A percentile compares a stretch with the other conserved stretches of the same genome.
These are phyloP conservation scores for Schrenkiella parvula DNA, from an alignment of 345 rosid genomes.

Conservation along the genomic window DNA sequence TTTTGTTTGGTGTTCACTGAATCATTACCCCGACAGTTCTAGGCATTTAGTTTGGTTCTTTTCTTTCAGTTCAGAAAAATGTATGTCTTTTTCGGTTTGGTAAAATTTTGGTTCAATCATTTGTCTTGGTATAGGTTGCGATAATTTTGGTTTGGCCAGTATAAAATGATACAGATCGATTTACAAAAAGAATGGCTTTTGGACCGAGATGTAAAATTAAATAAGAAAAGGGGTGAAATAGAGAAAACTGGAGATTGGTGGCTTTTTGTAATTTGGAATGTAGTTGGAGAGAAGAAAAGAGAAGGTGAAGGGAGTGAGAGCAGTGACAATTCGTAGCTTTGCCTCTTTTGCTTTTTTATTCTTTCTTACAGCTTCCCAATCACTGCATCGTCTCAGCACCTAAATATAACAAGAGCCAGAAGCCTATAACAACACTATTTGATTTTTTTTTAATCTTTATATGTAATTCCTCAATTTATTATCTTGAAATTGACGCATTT, in stretches of 20 bases:
- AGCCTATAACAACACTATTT: not conserved
- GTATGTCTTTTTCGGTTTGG: not conserved
- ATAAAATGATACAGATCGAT: too few relatives aligned
- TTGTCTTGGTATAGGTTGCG: too few relatives aligned
- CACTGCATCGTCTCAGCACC: slow-evolving; percentile 30
- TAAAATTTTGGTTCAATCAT: not conserved
- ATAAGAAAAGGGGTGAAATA: not conserved
- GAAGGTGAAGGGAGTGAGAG: slow-evolving; percentile 5
- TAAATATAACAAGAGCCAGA: slow-evolving; percentile 11
- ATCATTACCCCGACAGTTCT: too few relatives aligned
- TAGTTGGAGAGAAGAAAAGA: not conserved
- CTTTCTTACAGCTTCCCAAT: slow-evolving; percentile 26
- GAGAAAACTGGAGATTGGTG: slow-evolving; percentile 7
- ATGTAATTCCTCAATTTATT: not conserved
- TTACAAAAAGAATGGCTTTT: too few relatives aligned
- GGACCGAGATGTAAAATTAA: not conserved
- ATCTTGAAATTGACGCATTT: not conserved
- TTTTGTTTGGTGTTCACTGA: not conserved
- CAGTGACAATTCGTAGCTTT: slow-evolving; percentile 32
- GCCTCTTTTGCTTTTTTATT: slow-evolving; percentile 13
- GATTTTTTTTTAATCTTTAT: not conserved
- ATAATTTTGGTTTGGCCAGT: not conserved
- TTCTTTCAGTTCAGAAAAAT: not conserved
- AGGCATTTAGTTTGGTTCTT: not conserved
- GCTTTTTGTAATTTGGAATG: slow-evolving; percentile 28